Conservation (phyloP, 495 filamentous ascomycete species). For the Xanthoparmelia taractica region DNA sequence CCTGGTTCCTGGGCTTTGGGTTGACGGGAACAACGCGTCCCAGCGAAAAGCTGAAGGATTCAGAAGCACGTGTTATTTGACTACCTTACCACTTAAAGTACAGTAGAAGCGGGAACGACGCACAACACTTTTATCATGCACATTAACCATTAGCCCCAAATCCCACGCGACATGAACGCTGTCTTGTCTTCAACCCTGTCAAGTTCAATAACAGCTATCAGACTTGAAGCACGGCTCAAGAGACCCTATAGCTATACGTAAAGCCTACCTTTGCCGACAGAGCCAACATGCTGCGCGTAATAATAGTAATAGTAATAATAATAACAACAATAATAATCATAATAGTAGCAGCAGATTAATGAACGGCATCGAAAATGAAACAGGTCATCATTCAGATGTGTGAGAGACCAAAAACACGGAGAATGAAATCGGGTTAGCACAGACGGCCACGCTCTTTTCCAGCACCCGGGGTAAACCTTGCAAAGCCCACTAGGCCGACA, state of each 20-base stretch:
- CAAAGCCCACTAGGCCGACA: background rate
- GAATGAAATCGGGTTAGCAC: background rate
- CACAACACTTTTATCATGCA: conserved; percentile 1
- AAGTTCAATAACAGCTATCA: background rate
- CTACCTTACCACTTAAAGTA: no score
- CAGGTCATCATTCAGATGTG: background rate
- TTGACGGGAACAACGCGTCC: no score
- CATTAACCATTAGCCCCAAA: background rate
- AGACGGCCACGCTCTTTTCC: background rate
- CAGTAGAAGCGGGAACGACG: background rate
- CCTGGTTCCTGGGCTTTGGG: no score
- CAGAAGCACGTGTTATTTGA: background rate
- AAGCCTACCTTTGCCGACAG: background rate
- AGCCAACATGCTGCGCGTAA: background rate
- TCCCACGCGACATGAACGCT: background rate
- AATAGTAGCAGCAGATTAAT: no score
- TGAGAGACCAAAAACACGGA: background rate
- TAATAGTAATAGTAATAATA: background rate
- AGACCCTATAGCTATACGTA: background rate
- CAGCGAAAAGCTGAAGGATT: background rate
- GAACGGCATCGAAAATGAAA: background rate
- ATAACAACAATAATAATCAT: background rate
- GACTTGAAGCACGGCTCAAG: background rate
- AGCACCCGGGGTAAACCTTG: background rate
- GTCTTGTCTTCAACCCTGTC: background rate